phyloP scores from a whole-genome alignment of 305 asterid genomes.

The Fraxinus greggii region DNA sequence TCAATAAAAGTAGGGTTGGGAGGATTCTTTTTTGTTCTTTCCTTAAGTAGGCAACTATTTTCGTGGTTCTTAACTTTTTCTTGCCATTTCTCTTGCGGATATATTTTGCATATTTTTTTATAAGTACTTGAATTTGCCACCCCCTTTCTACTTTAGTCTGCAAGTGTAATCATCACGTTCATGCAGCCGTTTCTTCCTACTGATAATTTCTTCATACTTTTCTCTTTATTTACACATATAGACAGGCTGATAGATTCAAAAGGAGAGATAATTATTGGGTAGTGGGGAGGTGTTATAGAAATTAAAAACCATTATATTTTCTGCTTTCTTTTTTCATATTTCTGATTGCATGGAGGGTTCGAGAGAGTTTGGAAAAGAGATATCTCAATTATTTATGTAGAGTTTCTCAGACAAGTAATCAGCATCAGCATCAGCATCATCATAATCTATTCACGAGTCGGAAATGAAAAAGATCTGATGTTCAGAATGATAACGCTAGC shows the following conservation, averaged over 20 bases:
- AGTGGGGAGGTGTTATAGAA: background rate
- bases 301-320: background rate
- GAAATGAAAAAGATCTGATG: background rate
- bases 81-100: background rate
- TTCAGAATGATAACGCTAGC: background rate
- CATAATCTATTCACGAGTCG: background rate
- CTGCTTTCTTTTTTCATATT: background rate
- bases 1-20: background rate
- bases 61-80: background rate
- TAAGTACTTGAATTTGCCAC: background rate
- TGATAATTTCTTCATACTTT: background rate
- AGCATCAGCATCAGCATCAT: background rate
- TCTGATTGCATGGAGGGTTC: background rate
- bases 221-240: background rate
- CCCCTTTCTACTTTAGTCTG: background rate
- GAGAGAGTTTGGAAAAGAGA: slow-evolving; percentile 8
- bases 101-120: background rate
- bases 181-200: background rate
- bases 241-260: slow-evolving; percentile 6
- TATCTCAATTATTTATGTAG: background rate
- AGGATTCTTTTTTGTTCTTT: background rate
- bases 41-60: background rate
- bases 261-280: background rate
- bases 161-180: background rate
- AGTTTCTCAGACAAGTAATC: background rate